Base-by-base conservation (phyloP, 331 rosid species). In the Erythrophleum ivorense region DNA sequence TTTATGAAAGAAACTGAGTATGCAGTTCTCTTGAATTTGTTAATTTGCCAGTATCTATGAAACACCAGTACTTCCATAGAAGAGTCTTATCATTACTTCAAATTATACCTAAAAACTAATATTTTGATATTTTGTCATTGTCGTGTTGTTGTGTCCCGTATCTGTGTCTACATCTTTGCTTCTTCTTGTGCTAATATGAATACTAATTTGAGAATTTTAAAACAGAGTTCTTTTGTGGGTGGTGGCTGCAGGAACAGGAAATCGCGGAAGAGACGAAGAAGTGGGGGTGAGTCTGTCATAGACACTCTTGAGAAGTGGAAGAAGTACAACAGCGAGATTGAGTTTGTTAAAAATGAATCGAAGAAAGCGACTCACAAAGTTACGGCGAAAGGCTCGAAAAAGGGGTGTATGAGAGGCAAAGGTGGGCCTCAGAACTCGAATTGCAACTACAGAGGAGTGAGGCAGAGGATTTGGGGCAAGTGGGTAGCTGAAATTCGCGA, bases 381-480 rank as follows among this genome's bases (percentile, higher is more conserved):
- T n/a, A 94, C 97, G 6, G 89, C 96, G 9, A 89, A 90, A 68
- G 96, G 98, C 12, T 89, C 98, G 0, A 93, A 59, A 78, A 95
- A 93, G 64, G 99, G 99, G 4, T 90, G 98, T 71, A 95, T 93
- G 98, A 76, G 80, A 71, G 98, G 99, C n/a, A 93, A 95, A 90
- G 98, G 97, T 0, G 99, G 98, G 19, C 97, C 98, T 18, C 88
- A 95, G 77, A 95, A 95, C 75, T 87, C 93, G 1, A 87, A 79
- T 46, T 91, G 87, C 81, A 85, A 79, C 24, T 95, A 81, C 73
- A 89, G 99, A 84, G 99, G 99, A 9, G 98, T 93, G 60, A 83
- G 99, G 33, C 97, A 93, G 83, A 92, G 98, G 89, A 90, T 90
- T 87, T 93, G 97, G 99, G 98, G 99, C 0, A 95, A 92, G 52